Conservation (phyloP, 495 filamentous ascomycete species). For the Penicillium flavigenum region DNA sequence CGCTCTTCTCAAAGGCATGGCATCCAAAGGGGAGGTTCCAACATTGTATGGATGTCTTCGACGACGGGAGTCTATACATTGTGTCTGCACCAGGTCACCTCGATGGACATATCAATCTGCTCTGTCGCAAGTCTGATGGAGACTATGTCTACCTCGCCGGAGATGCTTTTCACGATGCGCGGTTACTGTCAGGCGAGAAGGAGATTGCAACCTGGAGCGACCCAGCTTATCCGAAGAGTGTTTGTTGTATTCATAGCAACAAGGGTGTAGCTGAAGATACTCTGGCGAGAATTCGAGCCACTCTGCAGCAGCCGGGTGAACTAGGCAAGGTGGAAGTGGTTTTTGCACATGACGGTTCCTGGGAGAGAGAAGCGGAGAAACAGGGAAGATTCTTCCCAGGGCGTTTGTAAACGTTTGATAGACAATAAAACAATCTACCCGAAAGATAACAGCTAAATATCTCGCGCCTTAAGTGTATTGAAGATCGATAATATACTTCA, state of each 20-base stretch:
- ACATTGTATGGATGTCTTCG: conserved; percentile 43
- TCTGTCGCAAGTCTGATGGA: conserved; percentile 27
- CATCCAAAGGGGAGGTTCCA: no score
- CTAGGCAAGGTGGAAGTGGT: background rate
- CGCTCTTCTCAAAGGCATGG: no score
- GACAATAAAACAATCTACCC: no score
- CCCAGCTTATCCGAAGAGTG: background rate
- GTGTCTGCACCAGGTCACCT: conserved; percentile 50
- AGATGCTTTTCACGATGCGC: conserved; percentile 48
- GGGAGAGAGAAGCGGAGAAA: background rate
- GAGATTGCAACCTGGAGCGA: conserved; percentile 32
- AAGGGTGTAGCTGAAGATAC: background rate
- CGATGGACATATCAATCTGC: conserved; percentile 48
- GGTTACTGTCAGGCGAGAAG: conserved; percentile 42
- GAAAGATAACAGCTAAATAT: no score
- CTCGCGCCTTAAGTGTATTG: no score
- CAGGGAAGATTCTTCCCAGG: background rate
- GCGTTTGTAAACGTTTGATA: no score
- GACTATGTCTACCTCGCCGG: conserved; percentile 46
- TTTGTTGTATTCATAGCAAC: conserved; percentile 2
- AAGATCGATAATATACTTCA: no score
- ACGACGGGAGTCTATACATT: conserved; percentile 38
- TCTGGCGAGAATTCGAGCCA: background rate
- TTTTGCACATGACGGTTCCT: background rate
- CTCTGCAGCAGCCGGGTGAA: background rate